Base-by-base conservation (phyloP, 345 rosid species). In the Salix viminalis region DNA sequence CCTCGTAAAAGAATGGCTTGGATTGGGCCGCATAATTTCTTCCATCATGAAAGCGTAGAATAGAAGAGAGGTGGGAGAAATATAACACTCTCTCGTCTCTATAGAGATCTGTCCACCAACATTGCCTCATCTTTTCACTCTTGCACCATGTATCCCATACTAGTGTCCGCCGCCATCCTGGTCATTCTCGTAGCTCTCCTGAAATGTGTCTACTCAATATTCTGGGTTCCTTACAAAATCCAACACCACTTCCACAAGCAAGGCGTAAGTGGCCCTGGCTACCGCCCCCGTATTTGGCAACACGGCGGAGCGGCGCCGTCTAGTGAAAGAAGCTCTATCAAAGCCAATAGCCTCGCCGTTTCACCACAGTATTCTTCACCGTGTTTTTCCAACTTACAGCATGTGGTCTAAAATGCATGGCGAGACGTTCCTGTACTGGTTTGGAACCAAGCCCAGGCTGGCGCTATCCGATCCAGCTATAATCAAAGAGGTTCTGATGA, bases 341-440 rank as follows among this genome's bases (percentile, higher is more conserved):
- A 83, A 74, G 56, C 80, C 86, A 6, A 90, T 82, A 84, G 74
- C 96, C 13, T 72, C 79, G 16, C 67, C 82, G 0, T 54, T 72
- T 7, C 77, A 76, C 65, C 92, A 88, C 70, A 83, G 84, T 41
- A 77, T 84, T 72, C 81, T 89, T 34, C 88, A 70, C 65, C 83
- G 90, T 11, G 87, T 73, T 72, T 79, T 80, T 39, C 94, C 97
- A 18, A 89, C 83, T 80, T 89, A 90, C 88, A 58, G 83, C 76
- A 37, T 6, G 9, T 94, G 98, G 94, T 87, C 94, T 10, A 65
- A 56, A 44, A 39, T 5, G 72, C 88, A 90, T 8, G 96, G 94
- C 62, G 86, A 83, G 74, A 87, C 84, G 23, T 92, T 87, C 71
- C 76, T 94, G 2, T 93, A 82, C 81, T 90, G 97, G 96, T 93